Base-by-base conservation (phyloP, 352 stramenopile species). In the Globisporangium viniferum region DNA sequence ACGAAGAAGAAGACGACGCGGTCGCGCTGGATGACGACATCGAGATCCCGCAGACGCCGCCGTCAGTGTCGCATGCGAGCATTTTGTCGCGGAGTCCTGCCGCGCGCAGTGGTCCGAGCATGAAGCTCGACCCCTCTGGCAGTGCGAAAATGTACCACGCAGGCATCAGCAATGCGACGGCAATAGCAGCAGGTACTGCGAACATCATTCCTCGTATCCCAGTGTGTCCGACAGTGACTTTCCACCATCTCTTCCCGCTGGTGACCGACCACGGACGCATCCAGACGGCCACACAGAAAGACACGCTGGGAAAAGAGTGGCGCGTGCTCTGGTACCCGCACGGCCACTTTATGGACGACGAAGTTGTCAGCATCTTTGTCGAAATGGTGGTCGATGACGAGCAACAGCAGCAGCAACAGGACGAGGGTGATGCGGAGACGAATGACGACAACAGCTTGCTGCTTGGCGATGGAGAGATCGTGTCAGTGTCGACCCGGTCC, bases 251-350 rank as follows among this genome's bases (percentile, higher is more conserved):
- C 0, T 81, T 94, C 36, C 77, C 78, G 20, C 56, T 92, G 15
- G 57, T 94, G 20, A 76, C 67, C 2, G 73, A 70, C 44, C 73
- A 83, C 33, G 31, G 67, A 27, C 73, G 68, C 0, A 33, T 86
- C 27, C 27, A 76, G 6, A 88, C 81, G 7, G 56, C 73, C 1
- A 8, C 56, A 2, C 48, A 79, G 64, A 64, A 60, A 14, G 86
- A 94, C 65, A 72, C 74, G 5, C 55, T 64, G 6, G 81, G 75
- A 33, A 71, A 71, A 22, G 59, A 68, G 35, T 94, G 86, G 86
- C 81, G 84, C 36, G 71, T 94, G 14, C 67, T 86, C 65, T 94
- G 84, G 84, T 84, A 84, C 24, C 81, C 81, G 14, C 73, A 80
- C 60, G 86, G 86, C 9, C 71, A 74, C 39, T 68, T 68, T 27